A percentile compares a stretch with the other conserved stretches of the same genome.
phyloP scores from a whole-genome alignment of 345 rosid species.

The Eucalyptus polyanthemos region DNA sequence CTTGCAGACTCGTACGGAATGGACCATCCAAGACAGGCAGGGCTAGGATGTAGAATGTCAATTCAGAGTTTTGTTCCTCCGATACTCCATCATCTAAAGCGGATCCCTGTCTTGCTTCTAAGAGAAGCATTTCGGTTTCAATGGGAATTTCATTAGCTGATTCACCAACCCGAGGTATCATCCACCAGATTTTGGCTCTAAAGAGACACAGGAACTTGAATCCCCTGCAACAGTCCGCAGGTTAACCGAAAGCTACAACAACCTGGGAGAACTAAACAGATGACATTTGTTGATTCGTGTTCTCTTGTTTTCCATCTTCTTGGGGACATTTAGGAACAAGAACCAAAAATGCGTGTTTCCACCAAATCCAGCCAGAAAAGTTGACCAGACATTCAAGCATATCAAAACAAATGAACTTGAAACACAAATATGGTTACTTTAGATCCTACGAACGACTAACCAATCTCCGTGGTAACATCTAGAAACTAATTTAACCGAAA shows the following conservation, averaged over 20 bases:
- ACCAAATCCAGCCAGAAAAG: not conserved
- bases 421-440: not conserved
- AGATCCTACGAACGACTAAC: not conserved
- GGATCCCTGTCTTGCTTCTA: constrained; percentile 38
- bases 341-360: not conserved
- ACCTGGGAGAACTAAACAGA: not conserved
- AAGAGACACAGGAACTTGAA: constrained; percentile 42
- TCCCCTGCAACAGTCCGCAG: constrained; percentile 6
- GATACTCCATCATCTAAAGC: not conserved
- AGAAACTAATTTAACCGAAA: not conserved
- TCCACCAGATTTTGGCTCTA: constrained; percentile 61
- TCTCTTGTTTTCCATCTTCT: not conserved
- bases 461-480: not conserved
- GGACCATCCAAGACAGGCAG: constrained; percentile 51
- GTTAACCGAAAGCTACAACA: not conserved
- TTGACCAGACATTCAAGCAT: not conserved
- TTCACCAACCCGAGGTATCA: constrained; percentile 47
- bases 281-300: not conserved
- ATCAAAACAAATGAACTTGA: not conserved
- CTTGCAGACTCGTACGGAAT: constrained; percentile 46
- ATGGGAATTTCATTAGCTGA: constrained; percentile 34
- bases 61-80: not conserved
- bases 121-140: constrained; percentile 52
- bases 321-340: not conserved
- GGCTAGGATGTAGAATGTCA: constrained; percentile 23